Percentiles rank a stretch among this genome's conserved stretches.
These are phyloP conservation scores for Monocercomonoides exilis DNA, from an alignment of 78 protist genomes.

Conservation along the genomic window DNA sequence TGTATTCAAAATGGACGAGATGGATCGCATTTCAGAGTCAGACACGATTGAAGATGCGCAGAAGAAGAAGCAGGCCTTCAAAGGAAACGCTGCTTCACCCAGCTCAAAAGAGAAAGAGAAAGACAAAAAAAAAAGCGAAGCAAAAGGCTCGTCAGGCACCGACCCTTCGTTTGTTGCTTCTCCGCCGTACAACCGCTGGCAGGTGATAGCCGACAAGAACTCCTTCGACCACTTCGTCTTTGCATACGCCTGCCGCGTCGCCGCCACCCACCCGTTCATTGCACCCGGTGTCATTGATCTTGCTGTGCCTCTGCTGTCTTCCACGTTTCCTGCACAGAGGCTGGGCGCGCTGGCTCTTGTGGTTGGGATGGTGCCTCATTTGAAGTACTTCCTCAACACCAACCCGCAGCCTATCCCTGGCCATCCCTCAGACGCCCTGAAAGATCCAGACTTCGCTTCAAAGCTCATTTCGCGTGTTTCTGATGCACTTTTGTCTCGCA, in stretches of 20 bases:
- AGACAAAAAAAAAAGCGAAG: background rate
- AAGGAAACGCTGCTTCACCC: background rate
- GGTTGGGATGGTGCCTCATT: background rate
- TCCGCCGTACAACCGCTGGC: constrained; percentile 1
- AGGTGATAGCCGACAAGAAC: background rate
- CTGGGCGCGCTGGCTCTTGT: background rate
- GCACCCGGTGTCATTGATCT: background rate
- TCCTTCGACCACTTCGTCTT: background rate
- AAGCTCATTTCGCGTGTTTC: background rate
- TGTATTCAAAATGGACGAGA: background rate
- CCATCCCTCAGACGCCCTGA: too few relatives aligned
- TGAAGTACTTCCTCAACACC: too few relatives aligned
- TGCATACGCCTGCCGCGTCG: background rate
- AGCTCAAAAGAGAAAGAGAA: background rate
- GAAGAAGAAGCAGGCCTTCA: background rate
- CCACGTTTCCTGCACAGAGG: background rate
- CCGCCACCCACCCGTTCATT: background rate
- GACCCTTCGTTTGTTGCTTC: background rate
- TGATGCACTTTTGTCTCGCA: background rate
- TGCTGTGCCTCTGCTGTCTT: background rate
- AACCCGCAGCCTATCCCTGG: too few relatives aligned
- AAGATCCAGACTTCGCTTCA: too few relatives aligned
- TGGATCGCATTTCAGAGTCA: background rate
- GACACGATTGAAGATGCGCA: background rate
- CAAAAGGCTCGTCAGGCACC: background rate